Conservation (phyloP, 805 yeast species). For the Saccharomycopsis vini region DNA sequence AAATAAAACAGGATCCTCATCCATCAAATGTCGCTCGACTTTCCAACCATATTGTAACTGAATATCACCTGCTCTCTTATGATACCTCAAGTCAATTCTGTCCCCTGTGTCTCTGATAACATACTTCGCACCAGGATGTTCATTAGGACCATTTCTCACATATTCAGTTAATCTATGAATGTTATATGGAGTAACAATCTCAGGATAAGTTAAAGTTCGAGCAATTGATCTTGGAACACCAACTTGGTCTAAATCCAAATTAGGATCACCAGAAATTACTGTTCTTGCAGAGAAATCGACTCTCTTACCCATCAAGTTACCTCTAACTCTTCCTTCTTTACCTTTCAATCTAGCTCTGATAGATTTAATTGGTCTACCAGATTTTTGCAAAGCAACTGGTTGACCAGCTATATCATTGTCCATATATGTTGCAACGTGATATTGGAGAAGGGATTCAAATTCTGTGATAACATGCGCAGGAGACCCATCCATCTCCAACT, state of each 20-base stretch:
- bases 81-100: constrained; percentile 93
- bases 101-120: constrained; percentile 98
- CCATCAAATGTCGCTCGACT: constrained; percentile 97
- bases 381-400: constrained; percentile 96
- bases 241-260: constrained; percentile 93
- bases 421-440: constrained; percentile 98
- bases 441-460: constrained; percentile 89
- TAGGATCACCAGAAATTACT: constrained; percentile 98
- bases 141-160: constrained; percentile 97
- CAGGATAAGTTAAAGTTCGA: constrained; percentile 91
- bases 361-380: constrained; percentile 97
- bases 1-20: constrained; percentile 93
- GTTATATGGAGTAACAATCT: constrained; percentile 94
- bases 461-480: constrained; percentile 98
- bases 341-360: constrained; percentile 99
- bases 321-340: constrained; percentile 98
- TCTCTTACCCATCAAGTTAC: constrained; percentile 98
- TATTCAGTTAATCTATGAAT: constrained; percentile 86
- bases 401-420: constrained; percentile 99
- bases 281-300: constrained; percentile 99
- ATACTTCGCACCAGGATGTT: constrained; percentile 98
- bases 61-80: constrained; percentile 96
- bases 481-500: constrained; percentile 96
- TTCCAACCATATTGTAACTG: constrained; percentile 98
- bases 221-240: constrained; percentile 98